phyloP scores from a whole-genome alignment of 2,329 filamentous ascomycete genomes.

The Neofusicoccum parvum region DNA sequence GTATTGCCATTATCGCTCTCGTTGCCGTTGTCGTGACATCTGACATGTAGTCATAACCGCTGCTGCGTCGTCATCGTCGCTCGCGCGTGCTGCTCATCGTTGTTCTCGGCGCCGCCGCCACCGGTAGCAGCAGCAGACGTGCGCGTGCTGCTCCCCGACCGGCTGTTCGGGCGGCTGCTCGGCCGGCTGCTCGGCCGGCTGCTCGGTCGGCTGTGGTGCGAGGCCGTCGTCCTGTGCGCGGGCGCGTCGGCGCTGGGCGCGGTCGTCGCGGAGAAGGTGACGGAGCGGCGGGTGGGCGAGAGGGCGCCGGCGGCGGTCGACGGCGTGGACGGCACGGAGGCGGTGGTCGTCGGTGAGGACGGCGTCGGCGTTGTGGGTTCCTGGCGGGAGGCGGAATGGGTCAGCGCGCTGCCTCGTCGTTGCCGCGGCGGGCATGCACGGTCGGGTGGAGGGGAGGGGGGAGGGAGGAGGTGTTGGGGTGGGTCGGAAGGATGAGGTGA shows the following conservation, averaged over 20 bases:
- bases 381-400: no score
- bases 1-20: neutral
- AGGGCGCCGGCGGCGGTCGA: neutral
- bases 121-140: neutral
- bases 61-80: neutral
- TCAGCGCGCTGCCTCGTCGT: no score
- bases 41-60: neutral
- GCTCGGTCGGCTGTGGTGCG: constrained; percentile 6
- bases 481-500: neutral
- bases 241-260: neutral
- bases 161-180: neutral
- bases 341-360: neutral
- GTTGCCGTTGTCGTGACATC: neutral
- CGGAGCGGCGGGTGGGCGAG: constrained; percentile 2
- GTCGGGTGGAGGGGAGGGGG: no score
- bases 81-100: no score
- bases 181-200: neutral
- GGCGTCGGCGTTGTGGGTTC: neutral
- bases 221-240: neutral
- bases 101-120: neutral
- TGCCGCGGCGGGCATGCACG: no score
- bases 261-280: constrained; percentile 6
- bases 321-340: neutral
- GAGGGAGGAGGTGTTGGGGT: neutral
- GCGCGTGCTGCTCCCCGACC: neutral